A percentile compares a stretch with the other conserved stretches of the same genome.
phyloP scores from a whole-genome alignment of 805 yeast species.

The Pichia pseudocactophila region DNA sequence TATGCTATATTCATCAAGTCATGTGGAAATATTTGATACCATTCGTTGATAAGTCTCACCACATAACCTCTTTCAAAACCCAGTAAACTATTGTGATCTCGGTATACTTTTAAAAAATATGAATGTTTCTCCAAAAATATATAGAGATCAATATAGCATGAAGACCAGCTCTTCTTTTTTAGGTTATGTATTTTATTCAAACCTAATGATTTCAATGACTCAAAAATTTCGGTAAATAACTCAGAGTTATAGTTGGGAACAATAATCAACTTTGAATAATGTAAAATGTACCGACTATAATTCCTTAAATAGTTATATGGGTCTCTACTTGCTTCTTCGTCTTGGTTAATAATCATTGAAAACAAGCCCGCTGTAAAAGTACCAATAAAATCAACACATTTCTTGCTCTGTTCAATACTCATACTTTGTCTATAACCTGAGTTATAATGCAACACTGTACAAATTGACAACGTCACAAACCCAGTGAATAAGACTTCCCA shows the following conservation, averaged over 20 bases:
- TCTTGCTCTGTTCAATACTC: background rate
- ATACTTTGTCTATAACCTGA: background rate
- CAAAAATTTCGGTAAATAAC: background rate
- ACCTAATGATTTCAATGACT: background rate
- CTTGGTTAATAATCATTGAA: background rate
- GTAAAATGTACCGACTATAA: background rate
- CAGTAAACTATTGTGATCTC: background rate
- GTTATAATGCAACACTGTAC: background rate
- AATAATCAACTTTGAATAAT: background rate
- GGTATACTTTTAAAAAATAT: background rate
- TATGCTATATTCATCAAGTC: background rate
- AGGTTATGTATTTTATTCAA: background rate
- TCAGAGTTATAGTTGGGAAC: background rate
- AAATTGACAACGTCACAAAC: background rate
- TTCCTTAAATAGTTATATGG: background rate
- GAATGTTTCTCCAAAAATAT: conserved; percentile 3
- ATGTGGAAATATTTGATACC: conserved; percentile 7
- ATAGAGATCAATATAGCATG: background rate
- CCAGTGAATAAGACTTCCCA: background rate
- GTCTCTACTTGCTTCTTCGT: background rate
- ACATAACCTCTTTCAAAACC: conserved; percentile 4
- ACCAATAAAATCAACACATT: background rate
- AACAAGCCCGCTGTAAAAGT: background rate
- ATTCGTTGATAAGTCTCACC: conserved; percentile 3
- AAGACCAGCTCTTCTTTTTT: background rate